Evolutionary conservation across 371 early-diverging fungal species (phyloP).

Genomic region (Syncephalastrum sp.): DNA sequence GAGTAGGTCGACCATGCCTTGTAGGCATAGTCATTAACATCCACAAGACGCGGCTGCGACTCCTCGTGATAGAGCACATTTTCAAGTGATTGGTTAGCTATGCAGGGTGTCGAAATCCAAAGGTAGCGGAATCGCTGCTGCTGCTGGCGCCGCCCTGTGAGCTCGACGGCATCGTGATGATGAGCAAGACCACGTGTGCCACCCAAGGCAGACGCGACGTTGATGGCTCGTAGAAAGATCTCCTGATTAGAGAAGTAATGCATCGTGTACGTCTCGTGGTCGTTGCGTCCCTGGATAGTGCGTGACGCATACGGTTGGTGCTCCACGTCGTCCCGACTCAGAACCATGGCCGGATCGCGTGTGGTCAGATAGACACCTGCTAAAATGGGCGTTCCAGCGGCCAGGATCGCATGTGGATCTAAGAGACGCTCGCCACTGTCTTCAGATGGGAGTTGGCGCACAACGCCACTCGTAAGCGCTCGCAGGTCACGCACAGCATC

Average conservation of each 20-base stretch:
- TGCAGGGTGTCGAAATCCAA: slow-evolving; percentile 18
- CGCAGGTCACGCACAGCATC: neutral
- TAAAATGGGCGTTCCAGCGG: slow-evolving; percentile 1
- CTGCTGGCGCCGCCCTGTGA: neutral
- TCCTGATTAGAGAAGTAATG: slow-evolving; percentile 13
- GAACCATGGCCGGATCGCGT: neutral
- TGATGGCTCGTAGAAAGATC: slow-evolving; percentile 14
- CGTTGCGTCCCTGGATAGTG: slow-evolving; percentile 1
- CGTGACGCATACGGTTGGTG: slow-evolving; percentile 8
- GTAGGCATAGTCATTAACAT: slow-evolving; percentile 13
- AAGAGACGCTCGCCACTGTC: neutral
- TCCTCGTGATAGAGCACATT: slow-evolving; percentile 5
- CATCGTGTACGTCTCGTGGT: slow-evolving; percentile 7
- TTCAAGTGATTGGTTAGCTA: slow-evolving; percentile 13
- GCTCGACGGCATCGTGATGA: slow-evolving; percentile 10
- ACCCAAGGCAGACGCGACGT: neutral
- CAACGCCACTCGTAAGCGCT: neutral
- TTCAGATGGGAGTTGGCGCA: neutral
- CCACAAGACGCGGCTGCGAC: neutral
- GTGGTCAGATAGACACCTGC: neutral
- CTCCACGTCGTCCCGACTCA: neutral
- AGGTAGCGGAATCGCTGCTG: slow-evolving; percentile 11
- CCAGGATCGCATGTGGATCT: neutral
- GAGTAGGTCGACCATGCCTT: slow-evolving; percentile 14
- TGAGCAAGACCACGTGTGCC: neutral